Percentiles rank a stretch among this genome's conserved stretches.
Evolutionary conservation across 2,329 filamentous ascomycete species (phyloP).

Genomic region (Cladosporium cucumerinum): DNA sequence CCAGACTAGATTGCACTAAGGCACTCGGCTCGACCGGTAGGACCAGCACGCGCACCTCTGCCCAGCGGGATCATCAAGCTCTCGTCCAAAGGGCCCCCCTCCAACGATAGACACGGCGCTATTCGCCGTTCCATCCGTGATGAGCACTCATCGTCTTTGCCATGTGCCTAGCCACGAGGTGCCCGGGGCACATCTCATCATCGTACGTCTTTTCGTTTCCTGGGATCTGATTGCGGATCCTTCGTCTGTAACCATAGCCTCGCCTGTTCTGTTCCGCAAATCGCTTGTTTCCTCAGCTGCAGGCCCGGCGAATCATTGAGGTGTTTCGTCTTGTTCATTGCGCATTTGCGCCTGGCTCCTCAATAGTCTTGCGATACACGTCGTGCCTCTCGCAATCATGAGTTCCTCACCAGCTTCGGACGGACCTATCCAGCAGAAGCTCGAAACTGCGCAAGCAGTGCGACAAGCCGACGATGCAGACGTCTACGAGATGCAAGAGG

Average conservation of each 20-base stretch:
- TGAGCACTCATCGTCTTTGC: constrained; percentile 3
- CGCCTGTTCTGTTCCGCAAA: not conserved
- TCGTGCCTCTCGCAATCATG: not conserved
- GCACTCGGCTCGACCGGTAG: not conserved
- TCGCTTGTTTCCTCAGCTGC: constrained; percentile 3
- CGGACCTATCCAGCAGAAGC: constrained; percentile 2
- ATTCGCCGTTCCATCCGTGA: constrained; percentile 16
- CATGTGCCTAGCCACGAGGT: constrained; percentile 15
- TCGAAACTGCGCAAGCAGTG: constrained; percentile 8
- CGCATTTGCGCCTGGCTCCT: constrained; percentile 1
- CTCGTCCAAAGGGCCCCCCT: constrained; percentile 10
- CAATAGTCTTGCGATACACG: not conserved
- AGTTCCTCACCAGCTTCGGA: not conserved
- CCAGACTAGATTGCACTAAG: constrained; percentile 8
- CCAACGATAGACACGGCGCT: not conserved
- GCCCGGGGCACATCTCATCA: constrained; percentile 7
- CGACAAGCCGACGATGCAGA: constrained; percentile 19
- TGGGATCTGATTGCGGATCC: constrained; percentile 4
- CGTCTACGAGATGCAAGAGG: constrained; percentile 19
- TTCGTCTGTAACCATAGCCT: not conserved
- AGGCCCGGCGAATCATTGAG: not conserved
- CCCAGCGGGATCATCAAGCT: constrained; percentile 12
- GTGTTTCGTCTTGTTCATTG: constrained; percentile 3
- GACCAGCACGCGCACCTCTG: not conserved
- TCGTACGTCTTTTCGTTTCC: constrained; percentile 12